These are phyloP conservation scores for Aaosphaeria arxii DNA, from an alignment of 2,329 filamentous ascomycete species.

Conservation along the genomic window DNA sequence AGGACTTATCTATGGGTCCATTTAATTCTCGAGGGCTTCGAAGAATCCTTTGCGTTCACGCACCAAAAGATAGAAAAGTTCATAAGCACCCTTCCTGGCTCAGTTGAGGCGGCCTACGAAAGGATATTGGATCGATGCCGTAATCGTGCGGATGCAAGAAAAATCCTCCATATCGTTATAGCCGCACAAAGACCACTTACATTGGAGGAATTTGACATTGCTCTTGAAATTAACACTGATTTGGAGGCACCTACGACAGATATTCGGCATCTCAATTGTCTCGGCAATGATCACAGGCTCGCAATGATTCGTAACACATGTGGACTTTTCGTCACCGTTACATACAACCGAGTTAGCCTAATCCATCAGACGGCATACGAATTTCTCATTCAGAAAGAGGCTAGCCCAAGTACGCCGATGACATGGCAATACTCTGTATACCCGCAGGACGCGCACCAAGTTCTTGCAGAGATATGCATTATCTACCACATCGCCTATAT, in stretches of 20 bases:
- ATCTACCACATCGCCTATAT: not conserved
- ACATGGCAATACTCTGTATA: constrained; percentile 7
- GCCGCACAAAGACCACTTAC: constrained; percentile 20
- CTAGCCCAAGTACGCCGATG: not conserved
- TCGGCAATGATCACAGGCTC: constrained; percentile 2
- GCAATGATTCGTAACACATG: constrained; percentile 10
- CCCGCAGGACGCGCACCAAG: constrained; percentile 1
- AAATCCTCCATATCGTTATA: constrained; percentile 21
- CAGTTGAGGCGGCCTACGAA: constrained; percentile 26
- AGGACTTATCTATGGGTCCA: constrained; percentile 29
- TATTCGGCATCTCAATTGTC: not conserved
- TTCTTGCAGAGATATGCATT: constrained; percentile 2
- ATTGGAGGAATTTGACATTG: constrained; percentile 18
- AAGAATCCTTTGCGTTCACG: constrained; percentile 6
- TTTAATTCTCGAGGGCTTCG: constrained; percentile 13
- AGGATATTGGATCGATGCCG: constrained; percentile 13
- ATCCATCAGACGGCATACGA: constrained; percentile 29
- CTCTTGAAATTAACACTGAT: constrained; percentile 9
- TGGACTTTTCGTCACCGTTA: constrained; percentile 23
- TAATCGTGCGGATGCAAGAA: constrained; percentile 2
- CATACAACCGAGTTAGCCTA: constrained; percentile 16
- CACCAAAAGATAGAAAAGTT: constrained; percentile 5
- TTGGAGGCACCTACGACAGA: not conserved
- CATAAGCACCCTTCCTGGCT: constrained; percentile 12
- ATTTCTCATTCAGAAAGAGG: constrained; percentile 14